Percentiles rank a stretch among this genome's conserved stretches.
phyloP scores from a whole-genome alignment of 2,329 filamentous ascomycete species.

The Botrytis aclada region DNA sequence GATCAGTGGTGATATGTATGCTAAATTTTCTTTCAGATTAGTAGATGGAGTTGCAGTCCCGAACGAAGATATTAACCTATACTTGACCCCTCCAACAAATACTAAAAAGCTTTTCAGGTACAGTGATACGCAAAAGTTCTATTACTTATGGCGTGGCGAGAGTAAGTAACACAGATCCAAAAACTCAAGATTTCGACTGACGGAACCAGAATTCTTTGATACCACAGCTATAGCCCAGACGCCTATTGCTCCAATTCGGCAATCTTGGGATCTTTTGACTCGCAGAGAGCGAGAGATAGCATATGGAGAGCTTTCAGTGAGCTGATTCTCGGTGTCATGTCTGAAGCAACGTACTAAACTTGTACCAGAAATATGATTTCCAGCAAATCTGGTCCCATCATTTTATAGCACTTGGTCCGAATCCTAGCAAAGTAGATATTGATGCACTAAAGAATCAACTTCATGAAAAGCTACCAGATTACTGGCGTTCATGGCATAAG shows the following conservation, averaged over 20 bases:
- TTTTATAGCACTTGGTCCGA: neutral
- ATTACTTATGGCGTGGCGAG: conserved; percentile 4
- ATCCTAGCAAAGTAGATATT: neutral
- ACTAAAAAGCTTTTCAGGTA: neutral
- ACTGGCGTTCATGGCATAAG: neutral
- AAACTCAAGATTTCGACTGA: neutral
- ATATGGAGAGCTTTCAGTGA: neutral
- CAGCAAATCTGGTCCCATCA: neutral
- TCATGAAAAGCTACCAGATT: neutral
- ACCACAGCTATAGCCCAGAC: conserved; percentile 6
- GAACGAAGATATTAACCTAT: neutral
- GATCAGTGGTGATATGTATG: neutral
- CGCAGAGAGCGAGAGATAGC: neutral
- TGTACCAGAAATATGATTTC: conserved; percentile 3
- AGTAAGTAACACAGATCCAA: neutral
- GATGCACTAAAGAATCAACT: neutral
- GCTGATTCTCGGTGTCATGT: neutral
- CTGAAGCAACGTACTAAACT: neutral
- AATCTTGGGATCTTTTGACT: neutral
- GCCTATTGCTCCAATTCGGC: neutral
- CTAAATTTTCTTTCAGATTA: neutral
- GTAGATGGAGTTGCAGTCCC: neutral
- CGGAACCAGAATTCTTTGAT: neutral
- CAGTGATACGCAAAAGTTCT: neutral
- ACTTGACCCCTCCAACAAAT: neutral